phyloP scores from a whole-genome alignment of 2,329 filamentous ascomycete species.

The Neofusicoccum umdonicola region DNA sequence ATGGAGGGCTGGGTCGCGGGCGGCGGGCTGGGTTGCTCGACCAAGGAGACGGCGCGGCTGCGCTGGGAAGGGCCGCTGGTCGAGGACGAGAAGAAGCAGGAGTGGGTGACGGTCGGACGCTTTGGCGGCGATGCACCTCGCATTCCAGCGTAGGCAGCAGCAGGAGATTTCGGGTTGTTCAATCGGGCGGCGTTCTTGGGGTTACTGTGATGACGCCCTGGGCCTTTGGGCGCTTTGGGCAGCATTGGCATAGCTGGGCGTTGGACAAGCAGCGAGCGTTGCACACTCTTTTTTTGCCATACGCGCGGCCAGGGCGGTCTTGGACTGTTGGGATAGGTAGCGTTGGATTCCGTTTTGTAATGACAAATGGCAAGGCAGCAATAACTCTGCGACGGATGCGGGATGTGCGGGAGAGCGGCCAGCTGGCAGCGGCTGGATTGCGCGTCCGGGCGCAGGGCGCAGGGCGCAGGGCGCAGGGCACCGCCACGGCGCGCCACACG shows the following conservation, averaged over 20 bases:
- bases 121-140: slow-evolving; percentile 44
- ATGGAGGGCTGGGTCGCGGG: slow-evolving; percentile 70
- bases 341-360: background rate
- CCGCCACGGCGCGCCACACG: slow-evolving; percentile 10
- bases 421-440: slow-evolving; percentile 9
- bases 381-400: background rate
- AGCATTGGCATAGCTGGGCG: slow-evolving; percentile 15
- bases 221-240: slow-evolving; percentile 11
- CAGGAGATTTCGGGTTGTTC: background rate
- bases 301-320: background rate
- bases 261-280: background rate
- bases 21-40: slow-evolving; percentile 61
- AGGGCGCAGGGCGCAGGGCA: background rate
- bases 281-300: background rate
- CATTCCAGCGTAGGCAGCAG: background rate
- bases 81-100: slow-evolving; percentile 44
- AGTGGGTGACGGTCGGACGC: slow-evolving; percentile 50
- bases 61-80: slow-evolving; percentile 45
- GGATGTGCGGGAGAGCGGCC: slow-evolving; percentile 13
- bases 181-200: slow-evolving; percentile 2
- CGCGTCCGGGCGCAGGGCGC: background rate
- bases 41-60: slow-evolving; percentile 34
- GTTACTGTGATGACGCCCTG: slow-evolving; percentile 7
- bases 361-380: slow-evolving; percentile 9
- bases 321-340: background rate